These are phyloP conservation scores for Ogataea populi-albae DNA, from an alignment of 805 yeast species.

Conservation along the genomic window DNA sequence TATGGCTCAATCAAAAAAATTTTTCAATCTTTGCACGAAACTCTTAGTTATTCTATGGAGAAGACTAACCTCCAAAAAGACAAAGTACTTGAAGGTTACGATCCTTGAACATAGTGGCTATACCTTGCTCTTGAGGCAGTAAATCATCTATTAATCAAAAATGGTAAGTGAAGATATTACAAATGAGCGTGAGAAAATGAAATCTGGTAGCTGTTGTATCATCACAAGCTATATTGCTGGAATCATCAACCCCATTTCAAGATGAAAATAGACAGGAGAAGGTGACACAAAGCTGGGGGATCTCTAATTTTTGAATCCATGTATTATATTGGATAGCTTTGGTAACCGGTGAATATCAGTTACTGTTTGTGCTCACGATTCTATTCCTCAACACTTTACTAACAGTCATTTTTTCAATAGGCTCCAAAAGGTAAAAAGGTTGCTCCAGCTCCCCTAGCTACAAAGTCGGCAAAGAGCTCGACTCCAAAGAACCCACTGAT, in stretches of 20 bases:
- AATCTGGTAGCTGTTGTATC: too few species aligned
- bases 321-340: too few species aligned
- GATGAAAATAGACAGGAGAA: too few species aligned
- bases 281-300: too few species aligned
- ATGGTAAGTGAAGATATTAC: too few species aligned
- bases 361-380: slow-evolving; percentile 4
- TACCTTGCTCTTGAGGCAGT: slow-evolving; percentile 1
- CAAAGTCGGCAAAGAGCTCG: slow-evolving; percentile 55
- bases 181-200: too few species aligned
- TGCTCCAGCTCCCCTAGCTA: slow-evolving; percentile 97
- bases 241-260: too few species aligned
- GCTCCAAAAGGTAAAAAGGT: slow-evolving; percentile 70
- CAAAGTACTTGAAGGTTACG: not conserved
- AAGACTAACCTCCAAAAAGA: not conserved
- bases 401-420: slow-evolving; percentile 11
- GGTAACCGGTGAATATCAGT: slow-evolving; percentile 6
- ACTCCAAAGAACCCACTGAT: slow-evolving; percentile 75
- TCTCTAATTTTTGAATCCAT: too few species aligned
- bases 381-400: slow-evolving; percentile 5
- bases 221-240: too few species aligned
- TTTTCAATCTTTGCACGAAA: slow-evolving; percentile 9
- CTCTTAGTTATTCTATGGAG: not conserved
- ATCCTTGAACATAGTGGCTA: not conserved
- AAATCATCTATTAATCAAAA: too few species aligned
- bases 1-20: slow-evolving; percentile 6